Evolutionary conservation across 768 basidiomycete species (phyloP), one percentile per base, ranked within the genome.

Genomic region (Rhodocollybia butyracea): DNA sequence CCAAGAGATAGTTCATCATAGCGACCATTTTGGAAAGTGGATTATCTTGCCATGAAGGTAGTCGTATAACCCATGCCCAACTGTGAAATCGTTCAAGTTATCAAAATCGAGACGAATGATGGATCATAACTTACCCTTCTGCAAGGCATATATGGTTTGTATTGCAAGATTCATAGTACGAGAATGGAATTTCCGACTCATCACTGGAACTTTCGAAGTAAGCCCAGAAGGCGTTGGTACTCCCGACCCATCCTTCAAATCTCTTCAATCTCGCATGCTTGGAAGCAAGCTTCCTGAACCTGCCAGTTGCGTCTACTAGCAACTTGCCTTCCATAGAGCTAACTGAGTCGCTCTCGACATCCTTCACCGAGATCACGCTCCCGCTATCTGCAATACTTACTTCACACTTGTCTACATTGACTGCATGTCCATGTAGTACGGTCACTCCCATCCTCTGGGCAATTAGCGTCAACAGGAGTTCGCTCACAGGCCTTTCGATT

Each of bases 91-190:
- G n/a, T n/a, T n/a, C n/a, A n/a, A n/a, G n/a, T n/a, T n/a, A n/a
- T n/a, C n/a, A n/a, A n/a, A n/a, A n/a, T n/a, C n/a, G n/a, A n/a
- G n/a, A n/a, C n/a, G n/a, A n/a, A n/a, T n/a, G n/a, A n/a, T n/a
- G n/a, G n/a, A n/a, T n/a, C n/a, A n/a, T n/a, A n/a, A n/a, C n/a
- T n/a, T n/a, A n/a, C n/a, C n/a, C 59, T 46, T 60, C 59, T 12
- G 59, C 57, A 32, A 60, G 55, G 39, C 59, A 60, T 17, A 60
- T 54, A 26, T 60, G 59, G 42, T 48, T 60, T 7, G 59, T 60
- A 29, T 57, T 46, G 11, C 59, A 51, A 27, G 53, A 53, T 41
- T 60, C 51, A 45, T 51, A 60, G 39, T n/a, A n/a, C n/a, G n/a
- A n/a, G n/a, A n/a, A n/a, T n/a, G n/a, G n/a, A n/a, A n/a, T n/a